Evolutionary conservation across 2,329 filamentous ascomycete genomes (phyloP), one percentile per base, ranked within the genome.

Genomic region (Fusarium sp.): DNA sequence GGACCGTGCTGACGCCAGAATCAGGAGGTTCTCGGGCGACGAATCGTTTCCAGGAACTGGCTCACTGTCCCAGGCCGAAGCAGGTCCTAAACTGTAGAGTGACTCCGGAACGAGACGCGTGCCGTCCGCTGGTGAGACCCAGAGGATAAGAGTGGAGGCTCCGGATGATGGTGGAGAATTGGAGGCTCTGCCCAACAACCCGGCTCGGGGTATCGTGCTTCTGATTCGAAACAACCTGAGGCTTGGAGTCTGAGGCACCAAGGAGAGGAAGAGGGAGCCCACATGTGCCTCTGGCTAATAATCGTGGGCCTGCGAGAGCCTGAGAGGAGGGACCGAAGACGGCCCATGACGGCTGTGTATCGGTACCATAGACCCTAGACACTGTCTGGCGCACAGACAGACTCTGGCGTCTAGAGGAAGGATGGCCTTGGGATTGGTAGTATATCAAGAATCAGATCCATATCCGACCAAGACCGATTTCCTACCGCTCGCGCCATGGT

Each of bases 11-110:
- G 59, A 80, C 70, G 47, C 54, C 42, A 59, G 20, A 40, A 64
- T 64, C 64, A 84, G 82, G 82, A 81, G 70, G 40, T 91, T 91
- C 74, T 85, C 86, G 2, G 88, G 89, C 50, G 89, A 91, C 76
- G 89, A 91, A 79, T 85, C 85, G 22, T 91, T 91, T 68, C 81
- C 82, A 31, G 82, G 79, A 10, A 82, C 80, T 74, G 86, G 79
- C 16, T 80, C 81, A 40, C 77, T 83, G 77, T 80, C 80, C 31
- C 81, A 79, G 57, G 70, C 61, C 45, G 72, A 76, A 42, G 62
- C 64, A 34, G 79, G 78, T n/a, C 61, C 80, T 29, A 84, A 83
- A 64, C 74, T 84, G 20, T 83, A 77, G 71, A 74, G 40, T 6
- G 35, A 62, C 54, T 62, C 35, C 45, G 24, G 31, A 47, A 34